Evolutionary conservation across 441 rosid genomes (phyloP), one percentile per base, ranked within the genome.

Genomic region (Gossypium armourianum): DNA sequence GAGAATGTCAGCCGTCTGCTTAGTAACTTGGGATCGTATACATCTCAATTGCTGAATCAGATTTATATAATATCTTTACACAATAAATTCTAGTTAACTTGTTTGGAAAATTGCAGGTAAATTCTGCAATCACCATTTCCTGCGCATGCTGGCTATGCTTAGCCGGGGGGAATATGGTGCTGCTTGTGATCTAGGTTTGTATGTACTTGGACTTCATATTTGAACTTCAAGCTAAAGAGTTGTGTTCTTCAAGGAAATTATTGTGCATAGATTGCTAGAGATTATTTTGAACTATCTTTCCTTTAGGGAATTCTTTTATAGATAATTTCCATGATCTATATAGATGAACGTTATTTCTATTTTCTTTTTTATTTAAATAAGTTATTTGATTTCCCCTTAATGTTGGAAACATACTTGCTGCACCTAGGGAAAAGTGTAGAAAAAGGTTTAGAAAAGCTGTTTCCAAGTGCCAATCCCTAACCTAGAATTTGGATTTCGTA

Each of bases 71-170:
- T 12, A n/a, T 49, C 53, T 49, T 49, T 58, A n/a, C 29, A 24
- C 36, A 16, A 58, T 58, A 23, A 23, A 16, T 24, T 24, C 62
- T 58, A 15, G 24, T 52, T 28, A 16, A 67, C 40, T 67, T 52
- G 4, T 58, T 45, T 32, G 55, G 32, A 20, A 64, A 70, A 24
- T 76, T 75, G 49, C 90, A 94, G 98, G 99, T 79, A 58, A 86
- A 65, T 92, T 81, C 80, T 91, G 99, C 76, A 95, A 95, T 82
- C 98, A 95, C 74, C 75, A 92, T 85, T 95, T 95, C 87, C 82
- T 95, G 50, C 86, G 75, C 70, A 87, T 80, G 89, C 96, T 92
- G 78, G 86, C 97, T 19, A 84, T 70, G 62, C 72, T 88, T 65
- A 82, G 96, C 78, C 82, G 85, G 68, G 99, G 99, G 20, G 82